These are phyloP conservation scores for Rhizopogon rudus DNA, from an alignment of 768 basidiomycete species.

Conservation along the genomic window DNA sequence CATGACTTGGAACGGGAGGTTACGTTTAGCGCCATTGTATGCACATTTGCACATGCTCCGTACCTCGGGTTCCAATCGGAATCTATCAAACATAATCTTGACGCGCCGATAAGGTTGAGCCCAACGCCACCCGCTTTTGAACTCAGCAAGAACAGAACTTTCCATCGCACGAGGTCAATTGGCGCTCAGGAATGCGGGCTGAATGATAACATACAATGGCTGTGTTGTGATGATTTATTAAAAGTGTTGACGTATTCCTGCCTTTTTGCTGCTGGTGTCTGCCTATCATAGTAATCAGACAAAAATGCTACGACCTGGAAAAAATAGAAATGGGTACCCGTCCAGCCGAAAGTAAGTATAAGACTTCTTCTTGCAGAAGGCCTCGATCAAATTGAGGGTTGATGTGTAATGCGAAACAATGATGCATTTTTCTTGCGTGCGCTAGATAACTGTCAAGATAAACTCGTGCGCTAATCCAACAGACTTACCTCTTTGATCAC, in stretches of 20 bases:
- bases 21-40: background rate
- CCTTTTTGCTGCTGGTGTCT: slow-evolving; percentile 69
- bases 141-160: slow-evolving; percentile 88
- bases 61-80: slow-evolving; percentile 94
- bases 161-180: slow-evolving; percentile 2
- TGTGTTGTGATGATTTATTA: slow-evolving; percentile 70
- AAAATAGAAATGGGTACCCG: slow-evolving; percentile 45
- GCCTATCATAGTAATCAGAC: slow-evolving; percentile 33
- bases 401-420: slow-evolving; percentile 96
- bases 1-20: slow-evolving; percentile 51
- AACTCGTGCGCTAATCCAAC: background rate
- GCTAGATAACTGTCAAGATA: slow-evolving; percentile 30
- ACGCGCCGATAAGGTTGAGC: slow-evolving; percentile 89
- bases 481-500: slow-evolving; percentile 49
- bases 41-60: background rate
- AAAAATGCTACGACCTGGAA: background rate
- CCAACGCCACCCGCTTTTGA: slow-evolving; percentile 96
- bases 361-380: slow-evolving; percentile 67
- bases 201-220: slow-evolving; percentile 49
- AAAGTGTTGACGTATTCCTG: slow-evolving; percentile 87
- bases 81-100: slow-evolving; percentile 80
- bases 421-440: slow-evolving; percentile 90
- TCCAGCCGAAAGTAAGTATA: slow-evolving; percentile 87
- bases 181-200: background rate
- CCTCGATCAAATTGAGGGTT: slow-evolving; percentile 89